phyloP scores from a whole-genome alignment of 2,329 filamentous ascomycete genomes.

The Emmonsia crescens region DNA sequence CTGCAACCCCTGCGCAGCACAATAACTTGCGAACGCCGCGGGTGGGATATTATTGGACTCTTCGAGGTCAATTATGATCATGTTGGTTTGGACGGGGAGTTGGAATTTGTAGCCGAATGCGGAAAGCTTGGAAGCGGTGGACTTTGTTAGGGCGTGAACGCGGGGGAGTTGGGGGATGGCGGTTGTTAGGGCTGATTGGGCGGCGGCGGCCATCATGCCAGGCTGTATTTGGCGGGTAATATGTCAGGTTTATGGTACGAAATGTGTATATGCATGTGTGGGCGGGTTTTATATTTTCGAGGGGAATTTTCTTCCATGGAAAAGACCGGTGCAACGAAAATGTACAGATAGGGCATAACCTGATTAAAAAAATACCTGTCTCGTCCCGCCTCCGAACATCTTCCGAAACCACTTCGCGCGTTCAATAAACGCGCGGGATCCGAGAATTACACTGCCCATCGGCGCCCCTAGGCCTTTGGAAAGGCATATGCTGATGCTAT shows the following conservation, averaged over 20 bases:
- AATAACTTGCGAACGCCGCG: conserved; percentile 15
- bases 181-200: conserved; percentile 15
- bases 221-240: conserved; percentile 10
- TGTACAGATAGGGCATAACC: background rate
- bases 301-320: background rate
- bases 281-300: background rate
- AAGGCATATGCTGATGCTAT: conserved; percentile 24
- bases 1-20: conserved; percentile 13
- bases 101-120: conserved; percentile 16
- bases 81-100: conserved; percentile 20
- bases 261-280: background rate
- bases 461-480: conserved; percentile 26
- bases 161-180: conserved; percentile 16
- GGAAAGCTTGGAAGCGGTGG: conserved; percentile 14
- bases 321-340: background rate
- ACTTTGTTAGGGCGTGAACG: conserved; percentile 16
- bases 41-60: conserved; percentile 13
- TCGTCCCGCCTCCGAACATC: conserved; percentile 24
- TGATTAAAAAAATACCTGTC: conserved; percentile 15
- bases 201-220: conserved; percentile 23
- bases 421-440: conserved; percentile 19
- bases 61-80: conserved; percentile 19
- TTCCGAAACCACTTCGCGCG: conserved; percentile 23
- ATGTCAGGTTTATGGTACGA: background rate
- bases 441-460: conserved; percentile 23